Percentiles rank a stretch among this genome's conserved stretches.
These are phyloP conservation scores for Chaetomium strumarium DNA, from an alignment of 2,329 filamentous ascomycete species.

Conservation along the genomic window DNA sequence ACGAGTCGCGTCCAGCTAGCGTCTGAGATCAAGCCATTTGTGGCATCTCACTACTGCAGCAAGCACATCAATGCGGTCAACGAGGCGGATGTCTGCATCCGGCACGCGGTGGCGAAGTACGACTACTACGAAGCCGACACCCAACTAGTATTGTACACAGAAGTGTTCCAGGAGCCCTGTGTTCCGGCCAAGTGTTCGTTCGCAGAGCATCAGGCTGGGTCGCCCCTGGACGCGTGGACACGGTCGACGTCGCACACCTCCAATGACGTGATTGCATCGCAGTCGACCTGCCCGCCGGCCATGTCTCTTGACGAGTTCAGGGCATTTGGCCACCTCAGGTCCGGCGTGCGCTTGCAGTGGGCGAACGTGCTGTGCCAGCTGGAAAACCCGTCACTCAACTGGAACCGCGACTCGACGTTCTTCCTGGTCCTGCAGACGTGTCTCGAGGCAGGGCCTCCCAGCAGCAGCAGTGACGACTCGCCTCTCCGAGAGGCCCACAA, in stretches of 20 bases:
- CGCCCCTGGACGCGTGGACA: slow-evolving; percentile 9
- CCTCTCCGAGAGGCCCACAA: slow-evolving; percentile 32
- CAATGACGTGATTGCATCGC: slow-evolving; percentile 48
- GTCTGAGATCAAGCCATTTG: slow-evolving; percentile 14
- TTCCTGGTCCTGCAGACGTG: slow-evolving; percentile 44
- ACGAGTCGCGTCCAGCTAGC: slow-evolving; percentile 15
- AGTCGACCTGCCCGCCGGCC: slow-evolving; percentile 40
- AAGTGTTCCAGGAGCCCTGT: background rate
- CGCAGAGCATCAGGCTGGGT: slow-evolving; percentile 5
- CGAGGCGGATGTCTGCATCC: slow-evolving; percentile 3
- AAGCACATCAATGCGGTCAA: slow-evolving; percentile 12
- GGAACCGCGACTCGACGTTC: slow-evolving; percentile 43
- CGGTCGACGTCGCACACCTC: slow-evolving; percentile 25
- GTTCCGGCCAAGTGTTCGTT: slow-evolving; percentile 15
- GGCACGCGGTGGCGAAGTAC: slow-evolving; percentile 11
- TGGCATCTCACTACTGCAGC: slow-evolving; percentile 15
- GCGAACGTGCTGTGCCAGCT: slow-evolving; percentile 50
- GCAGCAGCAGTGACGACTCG: background rate
- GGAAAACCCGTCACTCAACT: slow-evolving; percentile 40
- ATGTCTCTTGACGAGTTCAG: slow-evolving; percentile 51
- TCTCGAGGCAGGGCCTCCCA: slow-evolving; percentile 40
- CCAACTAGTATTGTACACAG: background rate
- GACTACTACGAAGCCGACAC: slow-evolving; percentile 4
- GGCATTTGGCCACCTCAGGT: slow-evolving; percentile 42
- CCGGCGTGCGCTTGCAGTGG: slow-evolving; percentile 48